Conservation (phyloP, 441 rosid species). For the Croton laevigatus region DNA sequence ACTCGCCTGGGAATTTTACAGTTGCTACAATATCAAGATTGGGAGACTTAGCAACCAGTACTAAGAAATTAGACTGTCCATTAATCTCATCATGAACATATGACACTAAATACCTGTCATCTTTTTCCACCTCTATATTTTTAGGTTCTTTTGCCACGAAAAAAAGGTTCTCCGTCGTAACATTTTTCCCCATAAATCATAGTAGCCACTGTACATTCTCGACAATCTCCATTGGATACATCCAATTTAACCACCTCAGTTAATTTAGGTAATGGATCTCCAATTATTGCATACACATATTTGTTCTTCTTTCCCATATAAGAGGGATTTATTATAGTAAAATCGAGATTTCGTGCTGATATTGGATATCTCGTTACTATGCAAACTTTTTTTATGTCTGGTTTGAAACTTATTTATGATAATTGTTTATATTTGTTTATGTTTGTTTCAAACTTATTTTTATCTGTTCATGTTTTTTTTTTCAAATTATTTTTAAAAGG, state of each 20-base stretch:
- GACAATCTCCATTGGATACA: too few species aligned
- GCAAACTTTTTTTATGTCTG: too few species aligned
- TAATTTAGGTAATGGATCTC: slow-evolving; percentile 75
- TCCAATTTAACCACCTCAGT: slow-evolving; percentile 71
- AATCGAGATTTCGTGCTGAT: too few species aligned
- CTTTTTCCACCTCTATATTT: slow-evolving; percentile 57
- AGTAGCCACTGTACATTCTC: slow-evolving; percentile 57
- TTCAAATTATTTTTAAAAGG: too few species aligned
- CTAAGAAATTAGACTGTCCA: slow-evolving; percentile 68
- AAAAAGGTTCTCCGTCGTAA: slow-evolving; percentile 76
- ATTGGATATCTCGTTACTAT: too few species aligned
- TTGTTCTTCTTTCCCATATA: slow-evolving; percentile 44
- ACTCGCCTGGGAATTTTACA: slow-evolving; percentile 67
- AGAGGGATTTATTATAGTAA: slow-evolving; percentile 48
- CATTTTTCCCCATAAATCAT: slow-evolving; percentile 57
- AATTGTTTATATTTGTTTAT: too few species aligned
- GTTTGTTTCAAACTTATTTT: too few species aligned
- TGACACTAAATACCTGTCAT: slow-evolving; percentile 69
- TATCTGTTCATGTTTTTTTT: too few species aligned
- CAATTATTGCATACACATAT: slow-evolving; percentile 62
- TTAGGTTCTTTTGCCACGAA: too few species aligned
- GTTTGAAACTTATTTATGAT: too few species aligned
- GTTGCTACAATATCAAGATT: slow-evolving; percentile 60
- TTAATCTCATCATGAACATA: slow-evolving; percentile 65
- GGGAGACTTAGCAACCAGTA: slow-evolving; percentile 73